Evolutionary conservation across 192 early-diverging fungal genomes (phyloP).

Genomic region (Coemansia sp.): DNA sequence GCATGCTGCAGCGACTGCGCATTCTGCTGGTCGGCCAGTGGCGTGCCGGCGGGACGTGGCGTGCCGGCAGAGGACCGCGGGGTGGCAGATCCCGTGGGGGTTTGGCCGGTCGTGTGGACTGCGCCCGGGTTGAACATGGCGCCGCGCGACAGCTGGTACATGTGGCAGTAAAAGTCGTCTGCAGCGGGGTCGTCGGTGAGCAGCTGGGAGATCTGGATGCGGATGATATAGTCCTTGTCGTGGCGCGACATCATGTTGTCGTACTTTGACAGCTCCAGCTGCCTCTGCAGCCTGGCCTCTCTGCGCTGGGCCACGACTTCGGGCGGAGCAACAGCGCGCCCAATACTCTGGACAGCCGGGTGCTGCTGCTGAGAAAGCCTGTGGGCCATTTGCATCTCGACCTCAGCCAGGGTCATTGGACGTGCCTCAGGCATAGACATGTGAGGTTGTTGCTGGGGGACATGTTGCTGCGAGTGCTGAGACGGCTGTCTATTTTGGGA

Average conservation of each 20-base stretch:
- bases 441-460: constrained; percentile 5
- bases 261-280: constrained; percentile 65
- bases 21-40: background rate
- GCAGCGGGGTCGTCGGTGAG: constrained; percentile 87
- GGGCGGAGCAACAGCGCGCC: background rate
- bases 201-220: constrained; percentile 92
- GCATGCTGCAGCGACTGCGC: background rate
- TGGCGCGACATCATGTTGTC: constrained; percentile 87
- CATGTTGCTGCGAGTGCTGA: background rate
- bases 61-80: constrained; percentile 1
- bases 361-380: constrained; percentile 6
- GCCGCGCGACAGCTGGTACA: constrained; percentile 72
- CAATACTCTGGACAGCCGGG: background rate
- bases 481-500: background rate
- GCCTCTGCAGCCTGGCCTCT: constrained; percentile 26
- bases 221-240: constrained; percentile 93
- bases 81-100: background rate
- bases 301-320: constrained; percentile 28
- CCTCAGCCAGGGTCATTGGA: constrained; percentile 2
- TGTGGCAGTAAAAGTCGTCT: constrained; percentile 97
- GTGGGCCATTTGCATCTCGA: constrained; percentile 15
- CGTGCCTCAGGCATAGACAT: background rate
- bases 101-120: background rate
- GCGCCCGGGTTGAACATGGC: constrained; percentile 9
- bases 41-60: background rate